Percentiles rank a stretch among this genome's conserved stretches.
Conservation (phyloP, 371 early-diverging fungal species). For the Dipsacomyces acuminosporus region DNA sequence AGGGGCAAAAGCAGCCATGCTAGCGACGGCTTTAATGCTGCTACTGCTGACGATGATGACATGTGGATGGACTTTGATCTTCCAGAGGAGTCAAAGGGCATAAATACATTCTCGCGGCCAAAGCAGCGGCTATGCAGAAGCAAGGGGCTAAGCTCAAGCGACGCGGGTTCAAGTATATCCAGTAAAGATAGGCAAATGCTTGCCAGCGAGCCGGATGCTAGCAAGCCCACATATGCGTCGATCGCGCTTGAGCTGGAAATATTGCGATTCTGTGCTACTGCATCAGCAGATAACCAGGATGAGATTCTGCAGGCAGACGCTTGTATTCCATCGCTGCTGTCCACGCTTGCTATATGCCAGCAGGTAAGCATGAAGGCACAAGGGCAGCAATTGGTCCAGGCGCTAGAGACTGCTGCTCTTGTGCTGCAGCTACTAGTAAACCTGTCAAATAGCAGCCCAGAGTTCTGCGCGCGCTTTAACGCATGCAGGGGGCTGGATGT, state of each 20-base stretch:
- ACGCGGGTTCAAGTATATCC: too few species aligned
- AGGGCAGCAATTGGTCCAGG: constrained; percentile 7
- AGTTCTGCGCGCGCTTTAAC: constrained; percentile 31
- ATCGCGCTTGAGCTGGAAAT: constrained; percentile 34
- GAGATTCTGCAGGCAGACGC: constrained; percentile 20
- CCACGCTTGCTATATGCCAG: constrained; percentile 28
- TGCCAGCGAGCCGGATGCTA: constrained; percentile 8
- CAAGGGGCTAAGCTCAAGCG: too few species aligned
- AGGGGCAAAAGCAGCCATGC: too few species aligned
- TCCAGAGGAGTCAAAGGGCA: constrained; percentile 21
- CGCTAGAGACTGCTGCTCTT: constrained; percentile 25
- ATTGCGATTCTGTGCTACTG: constrained; percentile 34
- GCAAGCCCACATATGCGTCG: constrained; percentile 17
- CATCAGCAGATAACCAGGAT: constrained; percentile 28
- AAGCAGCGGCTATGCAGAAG: too few species aligned
- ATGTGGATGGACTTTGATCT: constrained; percentile 45
- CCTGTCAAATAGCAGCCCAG: constrained; percentile 35
- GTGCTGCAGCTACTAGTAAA: constrained; percentile 39
- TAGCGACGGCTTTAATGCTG: too few species aligned
- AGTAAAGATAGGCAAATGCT: too few species aligned
- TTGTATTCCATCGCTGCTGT: constrained; percentile 19
- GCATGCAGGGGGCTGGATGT: constrained; percentile 22
- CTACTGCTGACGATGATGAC: constrained; percentile 4
- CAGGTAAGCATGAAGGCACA: constrained; percentile 3
- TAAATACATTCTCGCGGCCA: too few species aligned